Evolutionary conservation across 768 basidiomycete genomes (phyloP).

Genomic region (Pulveroboletus frians): DNA sequence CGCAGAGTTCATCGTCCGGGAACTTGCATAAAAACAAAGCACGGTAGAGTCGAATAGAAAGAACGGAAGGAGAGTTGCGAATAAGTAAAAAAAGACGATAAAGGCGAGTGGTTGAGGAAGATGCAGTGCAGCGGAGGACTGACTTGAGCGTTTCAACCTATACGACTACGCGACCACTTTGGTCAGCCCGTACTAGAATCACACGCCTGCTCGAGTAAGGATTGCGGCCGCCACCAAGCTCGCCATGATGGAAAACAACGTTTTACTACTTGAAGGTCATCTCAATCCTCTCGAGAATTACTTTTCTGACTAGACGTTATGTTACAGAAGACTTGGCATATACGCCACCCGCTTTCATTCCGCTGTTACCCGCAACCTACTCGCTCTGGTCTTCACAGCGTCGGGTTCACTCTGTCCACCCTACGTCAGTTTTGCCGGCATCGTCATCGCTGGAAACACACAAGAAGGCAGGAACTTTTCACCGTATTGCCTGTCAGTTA

Average conservation of each 20-base stretch:
- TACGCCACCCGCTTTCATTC: neutral
- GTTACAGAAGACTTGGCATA: neutral
- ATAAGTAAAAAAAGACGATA: neutral
- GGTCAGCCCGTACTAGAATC: conserved; percentile 4
- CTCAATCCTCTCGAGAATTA: no score
- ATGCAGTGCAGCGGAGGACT: conserved; percentile 2
- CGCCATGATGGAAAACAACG: neutral
- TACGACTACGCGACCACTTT: conserved; percentile 4
- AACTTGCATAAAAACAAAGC: conserved; percentile 17
- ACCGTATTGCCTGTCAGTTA: neutral
- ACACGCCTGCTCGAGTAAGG: conserved; percentile 11
- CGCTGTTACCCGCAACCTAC: neutral
- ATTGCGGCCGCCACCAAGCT: neutral
- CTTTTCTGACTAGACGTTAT: neutral
- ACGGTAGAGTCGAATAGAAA: neutral
- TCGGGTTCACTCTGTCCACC: neutral
- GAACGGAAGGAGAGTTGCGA: conserved; percentile 2
- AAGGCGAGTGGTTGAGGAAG: conserved; percentile 1
- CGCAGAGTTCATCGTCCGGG: conserved; percentile 43
- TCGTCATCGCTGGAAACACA: neutral
- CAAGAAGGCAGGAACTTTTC: neutral
- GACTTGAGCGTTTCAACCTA: conserved; percentile 11
- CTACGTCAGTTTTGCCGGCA: neutral
- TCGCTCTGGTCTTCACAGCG: no score
- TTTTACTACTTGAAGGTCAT: no score